Evolutionary conservation across 2,329 filamentous ascomycete genomes (phyloP), one percentile per base, ranked within the genome.

Genomic region (Huntiella decipiens): DNA sequence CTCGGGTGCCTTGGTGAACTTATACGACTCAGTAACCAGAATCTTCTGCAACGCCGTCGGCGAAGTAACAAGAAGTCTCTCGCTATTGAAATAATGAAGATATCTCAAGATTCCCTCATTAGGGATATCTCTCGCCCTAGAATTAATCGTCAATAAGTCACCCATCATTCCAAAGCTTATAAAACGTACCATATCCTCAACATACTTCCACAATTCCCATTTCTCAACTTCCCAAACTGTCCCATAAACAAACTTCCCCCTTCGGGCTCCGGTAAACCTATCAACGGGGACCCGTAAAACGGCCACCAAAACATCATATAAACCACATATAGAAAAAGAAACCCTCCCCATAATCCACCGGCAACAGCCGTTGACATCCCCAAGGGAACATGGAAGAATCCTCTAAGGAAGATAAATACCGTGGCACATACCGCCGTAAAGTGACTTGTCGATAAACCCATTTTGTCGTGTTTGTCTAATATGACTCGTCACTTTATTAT

Each of bases 31-130:
- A 13, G 71, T 74, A 19, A 76, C 73, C 3, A 86, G 66, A 6
- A 85, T 69, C 58, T 87, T 81, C 4, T 71, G 68, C n/a, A 85
- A 62, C 0, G 71, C 76, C 57, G 79, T 79, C 15, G 79, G 67
- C 2, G 64, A 73, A 2, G 70, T 73, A 42, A 78, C 56, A 7
- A 82, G 52, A n/a, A 83, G 53, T 32, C 76, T 68, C 56, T 82
- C 78, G 15, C 63, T 56, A 55, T 82, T 82, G 50, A 77, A 67
- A 10, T 76, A 55, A 22, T 70, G 66, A 11, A 73, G 67, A 56
- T 81, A 85, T 8, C 77, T 71, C 46, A 87, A 73, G 13, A 86
- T 54, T 2, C 80, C 81, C 5, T 82, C 62, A 53, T 86, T 76
- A 5, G 76, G 74, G 35, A 83, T 62, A 2, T 64, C 66, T 43